Evolutionary conservation across 768 basidiomycete genomes (phyloP).

Genomic region (Polyporus arcularius): DNA sequence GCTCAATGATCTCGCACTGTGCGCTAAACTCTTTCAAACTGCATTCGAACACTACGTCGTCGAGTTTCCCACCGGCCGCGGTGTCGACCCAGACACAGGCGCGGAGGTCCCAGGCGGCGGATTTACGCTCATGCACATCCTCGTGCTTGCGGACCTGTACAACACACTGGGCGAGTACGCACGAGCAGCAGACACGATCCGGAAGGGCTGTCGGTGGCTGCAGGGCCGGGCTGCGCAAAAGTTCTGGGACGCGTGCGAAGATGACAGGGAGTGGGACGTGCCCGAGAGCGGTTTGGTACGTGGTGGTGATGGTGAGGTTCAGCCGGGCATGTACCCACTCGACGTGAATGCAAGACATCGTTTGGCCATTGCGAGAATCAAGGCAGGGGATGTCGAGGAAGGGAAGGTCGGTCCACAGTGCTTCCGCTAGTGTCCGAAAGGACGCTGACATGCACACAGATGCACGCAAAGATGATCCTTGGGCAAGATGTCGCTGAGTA

Average conservation of each 20-base stretch:
- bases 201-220: constrained; percentile 86
- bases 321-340: constrained; percentile 59
- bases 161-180: constrained; percentile 70
- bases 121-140: constrained; percentile 69
- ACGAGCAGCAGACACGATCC: constrained; percentile 65
- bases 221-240: constrained; percentile 74
- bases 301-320: constrained; percentile 42
- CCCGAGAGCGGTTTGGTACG: constrained; percentile 33
- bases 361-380: constrained; percentile 79
- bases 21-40: constrained; percentile 65
- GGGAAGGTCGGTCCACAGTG: constrained; percentile 59
- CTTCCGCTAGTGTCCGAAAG: not conserved
- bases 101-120: constrained; percentile 31
- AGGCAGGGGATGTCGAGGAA: constrained; percentile 76
- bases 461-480: constrained; percentile 75
- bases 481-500: constrained; percentile 75
- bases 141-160: constrained; percentile 83
- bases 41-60: constrained; percentile 72
- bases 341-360: constrained; percentile 83
- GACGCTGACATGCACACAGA: constrained; percentile 40
- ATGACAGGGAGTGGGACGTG: constrained; percentile 89
- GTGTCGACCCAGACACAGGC: constrained; percentile 30
- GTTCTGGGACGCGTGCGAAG: constrained; percentile 80
- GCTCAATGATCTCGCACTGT: constrained; percentile 63
- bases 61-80: constrained; percentile 51